Base-by-base conservation (phyloP, 2,329 filamentous ascomycete species). In the Sporothrix brunneoviolacea region DNA sequence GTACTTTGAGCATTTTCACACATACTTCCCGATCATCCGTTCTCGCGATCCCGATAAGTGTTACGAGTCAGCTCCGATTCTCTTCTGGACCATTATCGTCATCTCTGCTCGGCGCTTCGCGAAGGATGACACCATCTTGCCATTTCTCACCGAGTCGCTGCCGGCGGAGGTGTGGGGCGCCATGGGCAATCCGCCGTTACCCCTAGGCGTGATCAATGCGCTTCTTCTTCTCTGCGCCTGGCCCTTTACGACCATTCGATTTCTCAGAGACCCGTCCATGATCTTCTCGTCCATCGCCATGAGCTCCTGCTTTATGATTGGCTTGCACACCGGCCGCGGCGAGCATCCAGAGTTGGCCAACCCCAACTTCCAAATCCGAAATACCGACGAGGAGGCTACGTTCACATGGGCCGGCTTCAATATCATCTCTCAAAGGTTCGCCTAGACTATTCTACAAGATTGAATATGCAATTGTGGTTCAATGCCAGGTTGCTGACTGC, bases 31-130 rank as follows among this genome's bases (percentile, higher is more conserved):
- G 15, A 67, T 80, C 12, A 59, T 80, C 12, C 68, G 74, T 16
- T 66, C 66, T 7, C 68, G 66, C 18, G 72, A 77, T 51, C 75
- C 77, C 5, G 73, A 80, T 51, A 66, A 70, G 47, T 72, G 71
- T 55, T 79, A 76, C 55, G 68, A 72, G 9, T 59, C 70, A 1
- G 69, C 69, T 3, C 68, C 70, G 2, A 65, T 75, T 8, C 68
- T 80, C 7, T 80, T 80, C 58, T 80, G 76, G 77, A 65, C 71
- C n/a, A 68, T 80, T 49, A 65, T 80, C 37, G 71, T 70, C 54
- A 69, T 76, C 16, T 66, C 73, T 8, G 72, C 70, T 22, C 73
- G 76, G 3, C 70, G 74, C 1, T 77, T 77, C 55, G 66, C 72
- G 4, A 69, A 68, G 35, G 69, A 70, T 37, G 59, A 66, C 2